Conservation (phyloP, 2,329 filamentous ascomycete genomes). For the Tolypocladium paradoxum region DNA sequence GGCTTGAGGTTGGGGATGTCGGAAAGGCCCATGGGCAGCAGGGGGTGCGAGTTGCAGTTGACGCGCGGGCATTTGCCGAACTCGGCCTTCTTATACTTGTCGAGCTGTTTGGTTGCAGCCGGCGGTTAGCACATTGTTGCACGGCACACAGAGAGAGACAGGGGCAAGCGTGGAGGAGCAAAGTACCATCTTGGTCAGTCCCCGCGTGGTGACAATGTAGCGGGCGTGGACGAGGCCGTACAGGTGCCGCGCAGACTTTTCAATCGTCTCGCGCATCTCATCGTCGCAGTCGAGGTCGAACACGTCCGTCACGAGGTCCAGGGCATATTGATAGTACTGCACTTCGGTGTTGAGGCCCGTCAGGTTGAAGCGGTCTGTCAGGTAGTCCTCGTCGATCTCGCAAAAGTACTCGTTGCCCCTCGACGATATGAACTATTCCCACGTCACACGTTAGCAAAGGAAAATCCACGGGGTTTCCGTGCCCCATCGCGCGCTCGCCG, state of each 20-base stretch:
- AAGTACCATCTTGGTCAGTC: conserved; percentile 87
- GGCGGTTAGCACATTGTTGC: not conserved
- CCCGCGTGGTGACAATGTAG: conserved; percentile 92
- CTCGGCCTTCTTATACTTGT: conserved; percentile 97
- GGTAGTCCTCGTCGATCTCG: conserved; percentile 98
- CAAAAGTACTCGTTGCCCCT: conserved; percentile 98
- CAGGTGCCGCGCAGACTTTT: conserved; percentile 90
- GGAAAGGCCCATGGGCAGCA: conserved; percentile 89
- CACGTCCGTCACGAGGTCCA: conserved; percentile 94
- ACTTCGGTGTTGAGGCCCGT: conserved; percentile 96
- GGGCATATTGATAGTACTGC: conserved; percentile 96
- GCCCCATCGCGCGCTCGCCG: not conserved
- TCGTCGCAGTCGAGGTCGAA: conserved; percentile 99
- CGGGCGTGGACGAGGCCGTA: conserved; percentile 94
- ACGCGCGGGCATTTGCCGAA: conserved; percentile 98
- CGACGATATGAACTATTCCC: conserved; percentile 81
- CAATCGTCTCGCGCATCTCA: conserved; percentile 94
- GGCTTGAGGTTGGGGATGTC: conserved; percentile 80
- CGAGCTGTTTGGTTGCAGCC: conserved; percentile 51
- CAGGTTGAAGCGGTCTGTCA: conserved; percentile 95
- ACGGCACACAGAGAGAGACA: not conserved
- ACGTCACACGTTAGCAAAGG: conserved; percentile 6
- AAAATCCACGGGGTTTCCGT: not conserved
- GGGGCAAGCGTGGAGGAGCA: conserved; percentile 1
- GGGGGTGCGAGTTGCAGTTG: conserved; percentile 83